Conservation (phyloP, 148 eudicot genomes). For the Fagopyrum homotropicum region DNA sequence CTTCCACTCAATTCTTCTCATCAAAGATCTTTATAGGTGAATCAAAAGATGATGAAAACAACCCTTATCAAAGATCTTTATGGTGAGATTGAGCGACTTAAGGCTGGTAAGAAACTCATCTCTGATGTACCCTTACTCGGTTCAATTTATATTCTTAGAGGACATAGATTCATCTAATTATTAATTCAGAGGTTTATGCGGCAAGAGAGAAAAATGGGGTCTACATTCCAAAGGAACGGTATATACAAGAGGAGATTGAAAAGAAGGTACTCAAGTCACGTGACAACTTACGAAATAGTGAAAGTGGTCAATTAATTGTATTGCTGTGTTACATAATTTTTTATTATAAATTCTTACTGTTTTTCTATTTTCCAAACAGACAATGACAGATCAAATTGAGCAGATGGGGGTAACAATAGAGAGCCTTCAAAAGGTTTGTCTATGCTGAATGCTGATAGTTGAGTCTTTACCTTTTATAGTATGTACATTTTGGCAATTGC, state of each 20-base stretch:
- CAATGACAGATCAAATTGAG: constrained; percentile 22
- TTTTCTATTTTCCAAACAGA: neutral
- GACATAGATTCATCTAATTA: neutral
- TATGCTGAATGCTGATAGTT: neutral
- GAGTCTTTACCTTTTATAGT: neutral
- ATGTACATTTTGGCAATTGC: neutral
- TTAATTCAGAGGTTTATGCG: constrained; percentile 72
- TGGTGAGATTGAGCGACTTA: constrained; percentile 83
- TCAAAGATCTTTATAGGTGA: constrained; percentile 38
- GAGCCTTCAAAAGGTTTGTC: constrained; percentile 10
- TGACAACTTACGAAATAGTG: neutral
- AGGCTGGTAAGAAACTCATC: constrained; percentile 43
- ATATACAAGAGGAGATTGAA: constrained; percentile 25
- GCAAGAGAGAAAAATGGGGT: constrained; percentile 39
- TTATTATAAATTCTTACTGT: neutral
- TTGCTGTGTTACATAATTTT: neutral
- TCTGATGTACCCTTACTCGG: neutral
- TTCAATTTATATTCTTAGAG: neutral
- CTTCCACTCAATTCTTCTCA: neutral
- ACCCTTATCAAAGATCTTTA: constrained; percentile 88
- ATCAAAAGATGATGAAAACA: constrained; percentile 94
- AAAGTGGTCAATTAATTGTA: neutral
- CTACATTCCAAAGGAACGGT: constrained; percentile 25
- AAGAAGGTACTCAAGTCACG: constrained; percentile 23
- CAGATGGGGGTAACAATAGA: constrained; percentile 18